Conservation (phyloP, 108 stramenopile species). For the Schizochytrium sp. region DNA sequence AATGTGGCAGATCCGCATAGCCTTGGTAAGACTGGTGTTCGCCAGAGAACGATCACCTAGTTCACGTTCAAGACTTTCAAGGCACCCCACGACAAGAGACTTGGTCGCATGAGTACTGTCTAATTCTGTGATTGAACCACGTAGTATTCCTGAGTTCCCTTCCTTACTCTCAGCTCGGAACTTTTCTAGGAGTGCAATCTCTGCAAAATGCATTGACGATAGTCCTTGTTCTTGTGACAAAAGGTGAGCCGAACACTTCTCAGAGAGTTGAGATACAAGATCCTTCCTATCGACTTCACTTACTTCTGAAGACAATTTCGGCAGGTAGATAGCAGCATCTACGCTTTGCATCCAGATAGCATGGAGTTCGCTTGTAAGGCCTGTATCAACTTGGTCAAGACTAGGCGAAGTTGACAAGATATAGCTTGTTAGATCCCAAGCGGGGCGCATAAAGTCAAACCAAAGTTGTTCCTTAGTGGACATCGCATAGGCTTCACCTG, state of each 20-base stretch:
- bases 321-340: not conserved
- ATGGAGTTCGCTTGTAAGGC: too few species aligned
- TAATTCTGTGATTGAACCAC: not conserved
- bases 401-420: not conserved
- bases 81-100: not conserved
- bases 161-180: too few species aligned
- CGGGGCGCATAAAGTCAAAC: conserved; percentile 9
- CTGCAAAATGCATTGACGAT: too few species aligned
- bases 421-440: not conserved
- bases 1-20: conserved; percentile 1
- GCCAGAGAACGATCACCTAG: not conserved
- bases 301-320: not conserved
- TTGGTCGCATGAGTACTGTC: not conserved
- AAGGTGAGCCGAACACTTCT: not conserved
- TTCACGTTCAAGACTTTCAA: not conserved
- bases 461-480: not conserved
- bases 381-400: too few species aligned
- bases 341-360: not conserved
- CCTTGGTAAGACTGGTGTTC: not conserved
- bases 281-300: not conserved
- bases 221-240: too few species aligned
- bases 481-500: conserved; percentile 50
- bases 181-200: too few species aligned
- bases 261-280: not conserved
- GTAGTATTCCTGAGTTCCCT: too few species aligned